Evolutionary conservation across 768 basidiomycete species (phyloP).

Genomic region (Agrocybe praecox): DNA sequence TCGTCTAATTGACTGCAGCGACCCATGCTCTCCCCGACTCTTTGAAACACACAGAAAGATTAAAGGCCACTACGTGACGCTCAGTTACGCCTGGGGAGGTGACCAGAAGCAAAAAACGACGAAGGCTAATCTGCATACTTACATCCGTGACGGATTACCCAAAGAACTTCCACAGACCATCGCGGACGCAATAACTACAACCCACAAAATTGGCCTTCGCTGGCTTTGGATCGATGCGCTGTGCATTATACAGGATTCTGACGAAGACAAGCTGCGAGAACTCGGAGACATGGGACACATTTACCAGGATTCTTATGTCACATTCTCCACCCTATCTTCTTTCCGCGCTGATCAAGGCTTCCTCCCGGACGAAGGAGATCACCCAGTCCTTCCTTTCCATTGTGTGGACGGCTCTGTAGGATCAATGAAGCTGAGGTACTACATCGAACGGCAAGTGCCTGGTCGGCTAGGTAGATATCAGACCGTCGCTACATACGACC

Average conservation of each 20-base stretch:
- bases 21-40: background rate
- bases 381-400: background rate
- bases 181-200: background rate
- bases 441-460: background rate
- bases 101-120: background rate
- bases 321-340: background rate
- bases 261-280: constrained; percentile 1
- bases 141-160: background rate
- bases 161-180: background rate
- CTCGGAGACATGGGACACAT: background rate
- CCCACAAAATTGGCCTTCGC: background rate
- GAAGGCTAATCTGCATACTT: background rate
- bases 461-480: no score
- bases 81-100: constrained; percentile 1
- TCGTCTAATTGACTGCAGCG: background rate
- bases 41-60: background rate
- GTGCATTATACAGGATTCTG: constrained; percentile 5
- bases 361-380: background rate
- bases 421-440: background rate
- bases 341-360: background rate
- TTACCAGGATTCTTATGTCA: background rate
- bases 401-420: background rate
- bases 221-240: constrained; percentile 6
- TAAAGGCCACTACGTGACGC: background rate
- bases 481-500: no score